Percentiles rank a stretch among this genome's conserved stretches.
Evolutionary conservation across 2,329 filamentous ascomycete species (phyloP).

Genomic region (Arthroderma sp.): DNA sequence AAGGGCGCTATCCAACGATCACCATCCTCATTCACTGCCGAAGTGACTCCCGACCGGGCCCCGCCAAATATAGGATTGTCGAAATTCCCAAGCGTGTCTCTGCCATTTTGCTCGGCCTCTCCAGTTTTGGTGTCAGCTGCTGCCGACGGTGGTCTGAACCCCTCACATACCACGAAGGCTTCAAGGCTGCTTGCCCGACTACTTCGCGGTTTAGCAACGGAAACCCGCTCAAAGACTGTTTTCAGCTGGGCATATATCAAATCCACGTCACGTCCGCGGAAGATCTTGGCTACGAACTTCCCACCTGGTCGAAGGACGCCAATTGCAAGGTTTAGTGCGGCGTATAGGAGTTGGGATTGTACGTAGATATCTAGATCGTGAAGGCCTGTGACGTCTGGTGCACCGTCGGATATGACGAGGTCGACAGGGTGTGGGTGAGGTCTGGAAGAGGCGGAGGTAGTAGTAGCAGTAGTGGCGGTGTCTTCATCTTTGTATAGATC

Average conservation of each 20-base stretch:
- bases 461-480: conserved; percentile 21
- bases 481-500: conserved; percentile 41
- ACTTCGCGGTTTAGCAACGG: conserved; percentile 85
- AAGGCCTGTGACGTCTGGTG: conserved; percentile 88
- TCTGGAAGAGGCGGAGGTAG: conserved; percentile 21
- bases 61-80: conserved; percentile 29
- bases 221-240: conserved; percentile 74
- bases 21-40: conserved; percentile 33
- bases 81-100: conserved; percentile 17
- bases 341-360: conserved; percentile 87
- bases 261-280: conserved; percentile 88
- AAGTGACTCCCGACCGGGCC: conserved; percentile 24
- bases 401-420: conserved; percentile 86
- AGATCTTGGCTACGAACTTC: conserved; percentile 97
- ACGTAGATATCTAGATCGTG: conserved; percentile 98
- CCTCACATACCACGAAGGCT: conserved; percentile 89
- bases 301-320: conserved; percentile 87
- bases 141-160: conserved; percentile 57
- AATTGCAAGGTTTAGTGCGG: conserved; percentile 81
- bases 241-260: conserved; percentile 87
- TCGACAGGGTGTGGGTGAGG: conserved; percentile 66
- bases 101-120: neutral
- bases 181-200: conserved; percentile 94
- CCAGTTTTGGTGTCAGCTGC: neutral
- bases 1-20: conserved; percentile 82